Percentiles rank a stretch among this genome's conserved stretches.
Conservation (phyloP, 2,329 filamentous ascomycete genomes). For the Conoideocrella luteorostrata region DNA sequence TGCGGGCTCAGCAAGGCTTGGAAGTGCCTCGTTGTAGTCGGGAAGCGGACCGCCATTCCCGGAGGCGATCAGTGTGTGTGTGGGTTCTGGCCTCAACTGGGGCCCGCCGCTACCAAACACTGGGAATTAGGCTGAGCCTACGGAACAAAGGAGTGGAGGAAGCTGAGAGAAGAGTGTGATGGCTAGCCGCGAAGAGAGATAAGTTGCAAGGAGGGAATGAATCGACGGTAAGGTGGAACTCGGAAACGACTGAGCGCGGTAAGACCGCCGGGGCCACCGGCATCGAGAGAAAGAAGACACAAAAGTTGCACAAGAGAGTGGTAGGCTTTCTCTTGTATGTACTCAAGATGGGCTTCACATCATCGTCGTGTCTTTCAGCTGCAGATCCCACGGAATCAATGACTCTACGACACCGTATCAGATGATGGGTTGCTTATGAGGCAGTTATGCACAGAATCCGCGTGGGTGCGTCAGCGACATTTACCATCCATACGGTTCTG, state of each 20-base stretch:
- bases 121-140: background rate
- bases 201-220: background rate
- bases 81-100: background rate
- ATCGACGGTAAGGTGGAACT: background rate
- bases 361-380: no score
- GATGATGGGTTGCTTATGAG: background rate
- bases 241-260: background rate
- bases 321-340: background rate
- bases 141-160: background rate
- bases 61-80: background rate
- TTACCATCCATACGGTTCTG: background rate
- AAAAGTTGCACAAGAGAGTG: background rate
- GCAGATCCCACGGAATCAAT: no score
- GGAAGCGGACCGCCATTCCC: background rate
- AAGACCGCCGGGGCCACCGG: background rate
- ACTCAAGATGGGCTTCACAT: background rate
- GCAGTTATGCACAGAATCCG: no score
- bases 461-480: no score
- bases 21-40: background rate
- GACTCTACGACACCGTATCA: no score
- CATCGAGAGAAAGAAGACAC: background rate
- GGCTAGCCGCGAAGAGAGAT: background rate
- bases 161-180: background rate
- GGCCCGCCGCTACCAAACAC: background rate
- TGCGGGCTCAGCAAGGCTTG: background rate